Conservation (phyloP, 257 asterid genomes). For the Leptodermis oblonga region DNA sequence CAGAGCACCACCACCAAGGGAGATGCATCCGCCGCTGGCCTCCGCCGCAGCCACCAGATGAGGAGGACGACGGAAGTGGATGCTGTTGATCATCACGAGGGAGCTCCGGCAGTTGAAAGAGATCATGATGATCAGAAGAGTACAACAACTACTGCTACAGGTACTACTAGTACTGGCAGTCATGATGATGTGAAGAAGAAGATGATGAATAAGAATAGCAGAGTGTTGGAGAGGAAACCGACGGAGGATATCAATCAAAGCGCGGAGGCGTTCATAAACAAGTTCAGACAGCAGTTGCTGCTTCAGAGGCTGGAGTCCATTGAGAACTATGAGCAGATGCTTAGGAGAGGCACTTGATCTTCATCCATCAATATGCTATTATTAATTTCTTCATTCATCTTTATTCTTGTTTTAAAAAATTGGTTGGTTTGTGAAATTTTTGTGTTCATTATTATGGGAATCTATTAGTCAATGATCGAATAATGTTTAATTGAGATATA, state of each 20-base stretch:
- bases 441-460: too few relatives aligned
- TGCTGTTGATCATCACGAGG: neutral
- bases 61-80: neutral
- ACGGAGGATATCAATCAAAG: conserved; percentile 55
- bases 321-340: conserved; percentile 72
- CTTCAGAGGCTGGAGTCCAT: conserved; percentile 79
- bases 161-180: conserved; percentile 6
- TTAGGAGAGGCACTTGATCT: conserved; percentile 39
- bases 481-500: neutral
- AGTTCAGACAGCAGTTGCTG: conserved; percentile 54
- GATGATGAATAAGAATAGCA: conserved; percentile 27
- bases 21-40: neutral
- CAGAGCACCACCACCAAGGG: neutral
- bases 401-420: neutral
- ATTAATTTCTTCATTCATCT: neutral
- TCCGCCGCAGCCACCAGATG: neutral
- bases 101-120: neutral
- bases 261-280: conserved; percentile 70
- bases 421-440: neutral
- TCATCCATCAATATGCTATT: neutral
- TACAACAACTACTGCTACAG: neutral
- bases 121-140: too few relatives aligned
- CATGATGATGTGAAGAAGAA: too few relatives aligned
- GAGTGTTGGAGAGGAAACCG: conserved; percentile 33
- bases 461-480: neutral